phyloP scores from a whole-genome alignment of 2,329 filamentous ascomycete genomes.

The Pseudonectria buxi region DNA sequence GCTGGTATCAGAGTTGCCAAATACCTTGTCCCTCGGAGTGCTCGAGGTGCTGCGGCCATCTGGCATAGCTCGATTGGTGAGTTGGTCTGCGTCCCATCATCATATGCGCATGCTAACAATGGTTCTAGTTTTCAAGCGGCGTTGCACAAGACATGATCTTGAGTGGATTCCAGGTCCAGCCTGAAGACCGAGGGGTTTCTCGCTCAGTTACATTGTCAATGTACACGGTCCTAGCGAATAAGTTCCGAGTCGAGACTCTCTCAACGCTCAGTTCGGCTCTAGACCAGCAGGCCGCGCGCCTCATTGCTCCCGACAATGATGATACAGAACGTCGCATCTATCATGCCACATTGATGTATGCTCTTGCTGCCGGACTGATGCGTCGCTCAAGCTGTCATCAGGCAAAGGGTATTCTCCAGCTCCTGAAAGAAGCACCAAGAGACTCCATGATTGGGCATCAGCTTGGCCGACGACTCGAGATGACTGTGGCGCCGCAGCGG shows the following conservation, averaged over 20 bases:
- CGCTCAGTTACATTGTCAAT: constrained; percentile 29
- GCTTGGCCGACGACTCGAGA: constrained; percentile 36
- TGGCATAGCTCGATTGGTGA: constrained; percentile 29
- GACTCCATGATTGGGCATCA: constrained; percentile 29
- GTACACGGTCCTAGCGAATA: constrained; percentile 38
- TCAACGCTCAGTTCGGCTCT: constrained; percentile 20
- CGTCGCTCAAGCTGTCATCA: constrained; percentile 32
- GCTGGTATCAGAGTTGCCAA: constrained; percentile 24
- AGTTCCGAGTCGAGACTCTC: constrained; percentile 32
- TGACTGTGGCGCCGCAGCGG: constrained; percentile 34
- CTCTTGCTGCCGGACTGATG: constrained; percentile 31
- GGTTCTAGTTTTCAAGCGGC: constrained; percentile 29
- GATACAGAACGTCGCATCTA: constrained; percentile 11
- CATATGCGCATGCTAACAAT: constrained; percentile 3
- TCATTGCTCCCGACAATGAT: constrained; percentile 12
- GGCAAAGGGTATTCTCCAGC: constrained; percentile 26
- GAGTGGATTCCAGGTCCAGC: constrained; percentile 15
- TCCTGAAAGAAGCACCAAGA: constrained; percentile 30
- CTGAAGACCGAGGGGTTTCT: constrained; percentile 6
- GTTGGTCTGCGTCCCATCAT: constrained; percentile 5
- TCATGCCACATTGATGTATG: constrained; percentile 27
- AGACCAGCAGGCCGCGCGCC: constrained; percentile 16
- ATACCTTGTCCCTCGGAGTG: constrained; percentile 33
- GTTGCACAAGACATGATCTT: constrained; percentile 30
- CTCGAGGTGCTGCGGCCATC: constrained; percentile 30